Evolutionary conservation across 345 rosid species (phyloP), one percentile per base, ranked within the genome.

Genomic region (Firmiana major): DNA sequence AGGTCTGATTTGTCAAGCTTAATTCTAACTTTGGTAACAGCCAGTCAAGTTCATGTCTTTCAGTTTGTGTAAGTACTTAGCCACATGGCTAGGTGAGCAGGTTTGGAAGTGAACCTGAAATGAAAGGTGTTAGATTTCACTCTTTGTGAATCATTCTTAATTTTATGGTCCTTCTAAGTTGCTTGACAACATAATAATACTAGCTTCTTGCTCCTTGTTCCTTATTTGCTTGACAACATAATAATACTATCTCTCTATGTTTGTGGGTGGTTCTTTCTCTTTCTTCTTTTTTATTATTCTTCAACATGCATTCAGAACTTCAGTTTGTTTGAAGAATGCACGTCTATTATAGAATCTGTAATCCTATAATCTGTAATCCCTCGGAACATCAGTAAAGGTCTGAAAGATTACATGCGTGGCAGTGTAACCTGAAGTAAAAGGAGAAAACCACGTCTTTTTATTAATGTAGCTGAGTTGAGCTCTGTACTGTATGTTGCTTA

Each of bases 1-100:
- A 46, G 46, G 38, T 68, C 72, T 34, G 24, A 22, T 57, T 73
- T 72, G 60, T 36, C 43, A 53, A 72, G 75, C 17, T 49, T 24
- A 53, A 34, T 72, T 43, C 75, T 53, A 51, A 6, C 75, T 73
- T 38, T 73, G 45, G 34, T 46, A 45, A 24, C 38, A 24, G 45
- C 73, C 15, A 43, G 6, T 24, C 40, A 15, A 24, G n/a, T n/a
- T 22, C 34, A 13, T 67, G 19, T 12, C 51, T 21, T 40, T 40
- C 70, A 22, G 9, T 21, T 7, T 12, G 1, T 34, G 1, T 1
- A 45, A 22, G 21, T 45, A 45, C 72, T 22, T 67, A 67, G 36
- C 17, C n/a, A 22, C n/a, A 12, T 67, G 55, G 34, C 45, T n/a
- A 11, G n/a, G 3, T 67, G n/a, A 67, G 54, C 16, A 11, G 11